Percentiles rank a stretch among this genome's conserved stretches.
Conservation (phyloP, 139 green algal genomes). For the Coelastrella sp. region DNA sequence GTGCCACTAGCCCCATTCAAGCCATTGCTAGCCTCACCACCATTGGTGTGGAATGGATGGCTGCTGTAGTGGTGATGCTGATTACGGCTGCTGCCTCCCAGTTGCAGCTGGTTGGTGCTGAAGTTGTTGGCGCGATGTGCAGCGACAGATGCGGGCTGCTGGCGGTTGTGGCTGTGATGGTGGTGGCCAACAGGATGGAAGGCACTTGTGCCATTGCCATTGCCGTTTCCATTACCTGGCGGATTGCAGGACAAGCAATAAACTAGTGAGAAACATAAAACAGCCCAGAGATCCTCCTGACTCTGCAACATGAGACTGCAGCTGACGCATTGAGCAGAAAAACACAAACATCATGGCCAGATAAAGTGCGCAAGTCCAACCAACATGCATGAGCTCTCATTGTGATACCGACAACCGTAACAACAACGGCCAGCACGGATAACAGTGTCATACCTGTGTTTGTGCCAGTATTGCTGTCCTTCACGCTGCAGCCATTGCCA, state of each 20-base stretch:
- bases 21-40: slow-evolving; percentile 1
- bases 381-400: too few relatives aligned
- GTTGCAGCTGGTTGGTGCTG: slow-evolving; percentile 13
- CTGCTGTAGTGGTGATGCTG: not conserved
- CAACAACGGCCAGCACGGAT: too few relatives aligned
- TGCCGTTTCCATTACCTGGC: not conserved
- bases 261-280: too few relatives aligned
- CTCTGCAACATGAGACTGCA: too few relatives aligned
- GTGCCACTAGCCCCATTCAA: slow-evolving; percentile 6
- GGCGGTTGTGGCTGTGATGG: not conserved
- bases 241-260: too few relatives aligned
- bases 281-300: too few relatives aligned
- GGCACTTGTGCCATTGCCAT: slow-evolving; percentile 39
- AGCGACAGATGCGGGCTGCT: not conserved
- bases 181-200: slow-evolving; percentile 34
- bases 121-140: not conserved
- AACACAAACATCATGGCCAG: too few relatives aligned
- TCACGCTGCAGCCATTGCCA: slow-evolving; percentile 59
- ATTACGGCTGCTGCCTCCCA: not conserved
- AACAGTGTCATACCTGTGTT: slow-evolving; percentile 43
- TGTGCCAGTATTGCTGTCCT: slow-evolving; percentile 62
- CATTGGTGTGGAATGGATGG: not conserved
- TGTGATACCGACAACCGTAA: too few relatives aligned
- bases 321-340: too few relatives aligned
- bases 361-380: too few relatives aligned